Conservation (phyloP, 805 yeast genomes). For the Henningerozyma blattae region DNA sequence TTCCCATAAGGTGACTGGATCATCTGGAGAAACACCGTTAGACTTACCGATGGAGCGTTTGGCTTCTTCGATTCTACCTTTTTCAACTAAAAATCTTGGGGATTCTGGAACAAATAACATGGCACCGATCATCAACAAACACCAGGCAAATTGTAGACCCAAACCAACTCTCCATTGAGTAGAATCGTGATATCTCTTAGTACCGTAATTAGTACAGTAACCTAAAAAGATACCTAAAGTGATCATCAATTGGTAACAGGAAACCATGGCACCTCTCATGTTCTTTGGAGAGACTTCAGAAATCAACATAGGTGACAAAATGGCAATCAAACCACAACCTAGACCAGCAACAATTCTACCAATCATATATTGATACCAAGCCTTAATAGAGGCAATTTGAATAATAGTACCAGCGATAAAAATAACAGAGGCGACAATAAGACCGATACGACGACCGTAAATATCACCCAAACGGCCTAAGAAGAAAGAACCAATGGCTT, state of each 20-base stretch:
- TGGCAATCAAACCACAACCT: constrained; percentile 68
- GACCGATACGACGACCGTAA: constrained; percentile 53
- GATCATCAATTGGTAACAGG: constrained; percentile 57
- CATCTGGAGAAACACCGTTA: constrained; percentile 43
- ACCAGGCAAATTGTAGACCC: constrained; percentile 41
- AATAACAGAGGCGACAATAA: constrained; percentile 43
- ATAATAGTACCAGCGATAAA: constrained; percentile 49
- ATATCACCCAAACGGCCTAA: constrained; percentile 54
- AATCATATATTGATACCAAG: constrained; percentile 52
- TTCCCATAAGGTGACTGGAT: constrained; percentile 44
- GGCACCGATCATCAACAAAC: constrained; percentile 25
- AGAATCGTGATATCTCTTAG: constrained; percentile 22
- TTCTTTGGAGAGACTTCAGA: constrained; percentile 28
- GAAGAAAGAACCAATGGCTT: constrained; percentile 64
- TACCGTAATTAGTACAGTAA: constrained; percentile 62
- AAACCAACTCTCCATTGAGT: constrained; percentile 69
- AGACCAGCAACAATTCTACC: constrained; percentile 62
- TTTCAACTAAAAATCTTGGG: constrained; percentile 52
- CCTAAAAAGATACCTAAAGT: constrained; percentile 68
- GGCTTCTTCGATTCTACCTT: constrained; percentile 47
- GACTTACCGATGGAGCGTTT: constrained; percentile 44
- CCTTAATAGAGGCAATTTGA: constrained; percentile 38
- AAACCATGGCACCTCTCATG: constrained; percentile 60
- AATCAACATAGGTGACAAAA: constrained; percentile 62
- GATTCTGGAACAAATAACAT: constrained; percentile 59